phyloP scores from a whole-genome alignment of 306 rosid genomes.

The Fragaria vesca region DNA sequence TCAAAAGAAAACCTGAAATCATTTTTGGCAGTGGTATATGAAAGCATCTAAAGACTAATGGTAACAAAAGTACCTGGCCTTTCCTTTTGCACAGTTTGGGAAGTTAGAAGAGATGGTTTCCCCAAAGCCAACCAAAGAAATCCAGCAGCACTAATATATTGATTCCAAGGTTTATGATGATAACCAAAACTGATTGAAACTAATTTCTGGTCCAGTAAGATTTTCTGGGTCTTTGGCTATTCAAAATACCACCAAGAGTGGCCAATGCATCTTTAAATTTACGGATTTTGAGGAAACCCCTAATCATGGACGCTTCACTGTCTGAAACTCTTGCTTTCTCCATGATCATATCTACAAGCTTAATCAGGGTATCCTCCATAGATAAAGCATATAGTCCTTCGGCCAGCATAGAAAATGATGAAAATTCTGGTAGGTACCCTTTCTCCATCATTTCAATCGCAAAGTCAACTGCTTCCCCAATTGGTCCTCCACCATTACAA shows the following conservation, averaged over 20 bases:
- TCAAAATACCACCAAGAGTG: slow-evolving; percentile 65
- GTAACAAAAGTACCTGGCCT: slow-evolving; percentile 9
- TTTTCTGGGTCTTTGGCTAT: slow-evolving; percentile 50
- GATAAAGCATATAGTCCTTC: slow-evolving; percentile 85
- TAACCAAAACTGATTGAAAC: not conserved
- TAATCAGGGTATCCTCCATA: slow-evolving; percentile 68
- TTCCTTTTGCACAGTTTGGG: not conserved
- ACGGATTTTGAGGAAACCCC: slow-evolving; percentile 72
- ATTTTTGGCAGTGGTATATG: not conserved
- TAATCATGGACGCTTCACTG: slow-evolving; percentile 58
- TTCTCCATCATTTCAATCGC: slow-evolving; percentile 70
- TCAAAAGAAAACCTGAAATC: slow-evolving; percentile 3
- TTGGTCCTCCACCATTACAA: slow-evolving; percentile 87
- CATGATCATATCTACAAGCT: slow-evolving; percentile 72
- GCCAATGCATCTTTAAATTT: slow-evolving; percentile 81
- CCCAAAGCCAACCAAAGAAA: not conserved
- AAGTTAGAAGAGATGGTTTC: not conserved
- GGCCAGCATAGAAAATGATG: slow-evolving; percentile 67
- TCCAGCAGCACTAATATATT: not conserved
- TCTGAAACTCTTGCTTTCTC: slow-evolving; percentile 59
- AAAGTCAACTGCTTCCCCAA: slow-evolving; percentile 83
- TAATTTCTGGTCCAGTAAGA: slow-evolving; percentile 30
- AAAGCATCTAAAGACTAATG: not conserved
- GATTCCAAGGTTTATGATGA: not conserved
- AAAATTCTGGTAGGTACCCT: slow-evolving; percentile 65